Base-by-base conservation (phyloP, 768 basidiomycete species). In the Leccinum obscurum region DNA sequence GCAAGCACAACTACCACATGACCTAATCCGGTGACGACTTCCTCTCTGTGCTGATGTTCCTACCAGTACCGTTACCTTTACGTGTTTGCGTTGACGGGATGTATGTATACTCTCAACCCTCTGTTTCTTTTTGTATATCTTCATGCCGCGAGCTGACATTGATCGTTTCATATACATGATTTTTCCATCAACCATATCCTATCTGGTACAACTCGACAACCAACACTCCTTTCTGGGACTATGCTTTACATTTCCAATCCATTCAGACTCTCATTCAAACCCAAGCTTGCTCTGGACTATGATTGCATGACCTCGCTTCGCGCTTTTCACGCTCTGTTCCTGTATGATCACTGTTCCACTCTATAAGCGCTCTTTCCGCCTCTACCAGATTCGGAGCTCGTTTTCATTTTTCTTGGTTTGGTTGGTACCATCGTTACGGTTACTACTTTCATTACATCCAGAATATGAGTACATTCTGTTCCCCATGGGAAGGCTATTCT, bases 1-100 rank as follows among this genome's bases (percentile, higher is more conserved):
- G 14, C 83, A 80, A 63, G 87, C 89, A 65, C 87, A 90, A 65
- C 64, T 63, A 52, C 84, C 81, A 41, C 67, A 89, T 63, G 86
- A 87, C 69, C 77, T 90, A 46, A 67, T 89, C 58, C 83, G 80
- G 65, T 83, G 69, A 76, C 57, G 35, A 52, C 24, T 26, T 44
- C 20, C 44, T 52, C 11, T 37, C 15, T 61, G 41, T 61, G 41
- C 28, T 30, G 28, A 30, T 32, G 32, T 59, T 52, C 28, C 46
- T 57, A 34, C 46, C 56, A 34, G 30, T 52, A 58, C 54, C 54
- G 17, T 58, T 57, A 53, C 26, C 35, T 62, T 22, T 54, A 11
- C 44, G 49, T 52, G 49, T 62, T 56, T 54, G 49, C 46, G 54
- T 49, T 35, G 37, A 48, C 58, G 46, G 39, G 32, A 9, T 63